Base-by-base conservation (phyloP, 345 rosid species). In the Lepidium aucheri region DNA sequence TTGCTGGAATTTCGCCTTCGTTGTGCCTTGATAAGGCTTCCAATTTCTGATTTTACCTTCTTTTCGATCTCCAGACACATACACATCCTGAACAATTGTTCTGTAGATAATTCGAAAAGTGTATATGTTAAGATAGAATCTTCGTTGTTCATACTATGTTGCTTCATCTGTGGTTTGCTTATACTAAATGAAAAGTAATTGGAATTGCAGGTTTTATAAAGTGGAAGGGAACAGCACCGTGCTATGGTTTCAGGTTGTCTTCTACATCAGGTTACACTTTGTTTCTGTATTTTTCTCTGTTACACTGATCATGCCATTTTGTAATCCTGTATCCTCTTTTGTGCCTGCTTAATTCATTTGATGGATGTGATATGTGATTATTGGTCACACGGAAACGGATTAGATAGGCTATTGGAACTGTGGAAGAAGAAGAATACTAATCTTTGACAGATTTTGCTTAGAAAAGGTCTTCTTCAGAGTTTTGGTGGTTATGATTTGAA, bases 231-330 rank as follows among this genome's bases (percentile, higher is more conserved):
- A 88, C 68, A 76, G 64, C 66, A 79, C 89, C 24, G 80, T 86
- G 78, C 81, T 94, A 50, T 88, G 99, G 99, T 94, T 90, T 94
- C 99, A 94, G 99, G 99, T 94, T 94, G 90, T 92, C 92, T 81
- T 78, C 80, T 74, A n/a, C 16, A 86, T 74, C 95, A 90, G 93
- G 96, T 88, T 80, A 88, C 90, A 77, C 64, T 80, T 85, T 74
- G 43, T 72, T 84, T 67, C 82, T 77, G 75, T 78, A 39, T 74
- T 78, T 62, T 35, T 12, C 14, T 34, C 22, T 18, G 65, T 46
- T 55, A 49, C 36, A 43, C 22, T 53, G 17, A 50, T 66, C 67
- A 13, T 63, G 32, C 16, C 0, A 45, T 30, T 30, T 1, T 42
- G 32, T 62, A 8, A 30, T 59, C 57, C 3, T 22, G 46, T 13